A percentile compares a stretch with the other conserved stretches of the same genome.
These are phyloP conservation scores for Aspergillus affinis DNA, from an alignment of 495 filamentous ascomycete species.

Conservation along the genomic window DNA sequence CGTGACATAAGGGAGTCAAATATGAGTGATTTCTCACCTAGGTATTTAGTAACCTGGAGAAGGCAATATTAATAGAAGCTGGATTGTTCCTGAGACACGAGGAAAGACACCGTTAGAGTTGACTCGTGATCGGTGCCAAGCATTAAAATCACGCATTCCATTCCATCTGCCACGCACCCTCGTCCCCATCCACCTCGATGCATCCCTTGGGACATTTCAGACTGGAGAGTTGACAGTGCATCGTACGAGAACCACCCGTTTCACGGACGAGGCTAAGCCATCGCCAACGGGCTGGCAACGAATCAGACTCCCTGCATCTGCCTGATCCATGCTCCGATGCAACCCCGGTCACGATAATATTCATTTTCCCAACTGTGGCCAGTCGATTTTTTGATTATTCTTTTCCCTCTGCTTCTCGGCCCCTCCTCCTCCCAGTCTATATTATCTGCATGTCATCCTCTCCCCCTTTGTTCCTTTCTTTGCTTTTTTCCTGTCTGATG, in stretches of 20 bases:
- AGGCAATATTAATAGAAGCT: no score
- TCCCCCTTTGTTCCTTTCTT: neutral
- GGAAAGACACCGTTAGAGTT: conserved; percentile 46
- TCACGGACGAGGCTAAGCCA: conserved; percentile 18
- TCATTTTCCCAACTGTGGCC: conserved; percentile 14
- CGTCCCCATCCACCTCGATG: no score
- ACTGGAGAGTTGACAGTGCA: no score
- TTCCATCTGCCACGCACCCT: no score
- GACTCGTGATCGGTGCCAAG: conserved; percentile 33
- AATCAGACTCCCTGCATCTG: conserved; percentile 17
- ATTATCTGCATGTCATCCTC: neutral
- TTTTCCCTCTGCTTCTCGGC: neutral
- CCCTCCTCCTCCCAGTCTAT: conserved; percentile 1
- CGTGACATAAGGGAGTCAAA: no score
- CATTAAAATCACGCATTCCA: neutral
- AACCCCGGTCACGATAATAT: conserved; percentile 20
- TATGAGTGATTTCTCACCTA: no score
- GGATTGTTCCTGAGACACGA: conserved; percentile 52
- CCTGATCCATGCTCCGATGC: conserved; percentile 16
- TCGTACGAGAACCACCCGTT: neutral
- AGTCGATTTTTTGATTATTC: neutral
- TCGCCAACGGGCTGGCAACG: conserved; percentile 27
- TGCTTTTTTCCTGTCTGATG: neutral
- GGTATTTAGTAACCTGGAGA: no score
- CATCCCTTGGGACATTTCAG: no score